Evolutionary conservation across 2,329 filamentous ascomycete species (phyloP).

Genomic region (Ustilaginoidea virens): DNA sequence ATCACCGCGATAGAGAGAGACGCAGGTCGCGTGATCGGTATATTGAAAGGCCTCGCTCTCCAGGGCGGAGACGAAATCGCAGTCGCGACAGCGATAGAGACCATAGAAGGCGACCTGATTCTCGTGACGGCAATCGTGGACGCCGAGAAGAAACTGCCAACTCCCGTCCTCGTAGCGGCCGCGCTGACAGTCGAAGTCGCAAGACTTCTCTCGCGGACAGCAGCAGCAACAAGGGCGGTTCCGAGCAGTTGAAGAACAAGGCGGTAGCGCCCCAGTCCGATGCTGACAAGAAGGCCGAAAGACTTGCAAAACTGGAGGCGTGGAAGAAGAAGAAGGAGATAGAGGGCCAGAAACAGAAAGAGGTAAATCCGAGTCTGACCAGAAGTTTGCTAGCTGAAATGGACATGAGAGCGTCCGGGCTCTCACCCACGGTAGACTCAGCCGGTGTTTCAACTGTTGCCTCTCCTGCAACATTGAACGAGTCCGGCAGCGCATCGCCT

Average conservation of each 20-base stretch:
- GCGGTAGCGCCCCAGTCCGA: slow-evolving; percentile 41
- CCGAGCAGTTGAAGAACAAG: slow-evolving; percentile 43
- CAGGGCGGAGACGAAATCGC: slow-evolving; percentile 41
- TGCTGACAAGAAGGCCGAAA: slow-evolving; percentile 60
- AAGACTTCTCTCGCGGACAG: slow-evolving; percentile 34
- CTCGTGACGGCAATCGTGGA: slow-evolving; percentile 47
- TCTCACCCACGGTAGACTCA: slow-evolving; percentile 28
- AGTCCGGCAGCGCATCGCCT: slow-evolving; percentile 32
- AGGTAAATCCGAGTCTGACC: slow-evolving; percentile 48
- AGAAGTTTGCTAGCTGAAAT: slow-evolving; percentile 57
- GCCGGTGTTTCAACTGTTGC: slow-evolving; percentile 34
- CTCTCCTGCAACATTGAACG: slow-evolving; percentile 28
- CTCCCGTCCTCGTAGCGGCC: slow-evolving; percentile 48
- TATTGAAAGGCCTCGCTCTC: slow-evolving; percentile 41
- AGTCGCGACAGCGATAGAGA: slow-evolving; percentile 50
- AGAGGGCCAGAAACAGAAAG: slow-evolving; percentile 56
- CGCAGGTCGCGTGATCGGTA: slow-evolving; percentile 48
- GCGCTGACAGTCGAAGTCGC: slow-evolving; percentile 43
- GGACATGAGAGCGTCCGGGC: slow-evolving; percentile 48
- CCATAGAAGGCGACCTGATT: slow-evolving; percentile 59
- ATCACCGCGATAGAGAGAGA: slow-evolving; percentile 40
- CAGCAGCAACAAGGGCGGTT: slow-evolving; percentile 30
- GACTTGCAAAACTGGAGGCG: slow-evolving; percentile 67
- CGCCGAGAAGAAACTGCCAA: slow-evolving; percentile 59
- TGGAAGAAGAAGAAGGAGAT: slow-evolving; percentile 87